Evolutionary conservation across 2,329 filamentous ascomycete genomes (phyloP).

Genomic region (Pseudogymnoascus destructans): DNA sequence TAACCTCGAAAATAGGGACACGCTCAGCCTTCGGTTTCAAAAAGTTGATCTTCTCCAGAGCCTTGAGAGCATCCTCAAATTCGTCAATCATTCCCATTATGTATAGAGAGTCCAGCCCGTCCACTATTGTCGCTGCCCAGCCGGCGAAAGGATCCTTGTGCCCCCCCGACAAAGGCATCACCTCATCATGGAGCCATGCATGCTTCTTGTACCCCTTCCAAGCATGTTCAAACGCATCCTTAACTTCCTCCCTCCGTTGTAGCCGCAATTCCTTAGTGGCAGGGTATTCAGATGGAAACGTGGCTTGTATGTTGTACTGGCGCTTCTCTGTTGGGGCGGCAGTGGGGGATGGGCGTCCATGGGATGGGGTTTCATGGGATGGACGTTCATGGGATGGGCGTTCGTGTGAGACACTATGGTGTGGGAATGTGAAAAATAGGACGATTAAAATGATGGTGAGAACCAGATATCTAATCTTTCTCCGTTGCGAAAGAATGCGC

Average conservation of each 20-base stretch:
- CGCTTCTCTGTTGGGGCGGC: background rate
- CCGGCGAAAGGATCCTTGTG: slow-evolving; percentile 71
- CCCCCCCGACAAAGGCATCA: slow-evolving; percentile 54
- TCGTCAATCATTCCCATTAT: slow-evolving; percentile 67
- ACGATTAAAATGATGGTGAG: background rate
- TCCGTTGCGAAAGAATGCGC: background rate
- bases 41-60: slow-evolving; percentile 53
- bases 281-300: slow-evolving; percentile 9
- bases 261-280: slow-evolving; percentile 7
- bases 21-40: slow-evolving; percentile 12
- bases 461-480: slow-evolving; percentile 6
- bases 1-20: slow-evolving; percentile 18
- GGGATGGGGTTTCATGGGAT: too few relatives aligned
- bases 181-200: slow-evolving; percentile 76
- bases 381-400: background rate
- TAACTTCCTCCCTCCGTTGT: slow-evolving; percentile 14
- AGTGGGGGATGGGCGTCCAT: background rate
- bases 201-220: slow-evolving; percentile 69
- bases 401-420: background rate
- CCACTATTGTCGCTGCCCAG: slow-evolving; percentile 77
- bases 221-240: slow-evolving; percentile 16
- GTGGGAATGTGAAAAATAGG: background rate
- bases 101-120: slow-evolving; percentile 69
- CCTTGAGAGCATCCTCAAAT: slow-evolving; percentile 60
- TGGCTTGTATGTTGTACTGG: slow-evolving; percentile 9